These are phyloP conservation scores for Penicillium coprophilum DNA, from an alignment of 495 filamentous ascomycete genomes.

Conservation along the genomic window DNA sequence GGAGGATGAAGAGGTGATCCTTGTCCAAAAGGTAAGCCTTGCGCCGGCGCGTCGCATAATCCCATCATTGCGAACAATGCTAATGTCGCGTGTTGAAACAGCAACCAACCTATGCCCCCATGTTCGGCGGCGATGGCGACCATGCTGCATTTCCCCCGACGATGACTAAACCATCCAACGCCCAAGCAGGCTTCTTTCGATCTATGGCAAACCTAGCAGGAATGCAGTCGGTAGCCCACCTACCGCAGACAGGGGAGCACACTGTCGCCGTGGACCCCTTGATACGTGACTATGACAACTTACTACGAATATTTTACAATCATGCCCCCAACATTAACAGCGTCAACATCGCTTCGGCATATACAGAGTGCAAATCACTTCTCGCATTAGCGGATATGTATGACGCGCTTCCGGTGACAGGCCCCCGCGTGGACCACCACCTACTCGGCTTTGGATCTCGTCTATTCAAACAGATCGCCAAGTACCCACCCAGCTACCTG, in stretches of 20 bases:
- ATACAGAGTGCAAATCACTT: slow-evolving; percentile 86
- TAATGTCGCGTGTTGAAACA: slow-evolving; percentile 23
- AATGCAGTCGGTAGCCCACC: slow-evolving; percentile 52
- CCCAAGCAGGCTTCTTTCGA: slow-evolving; percentile 71
- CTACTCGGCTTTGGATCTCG: slow-evolving; percentile 84
- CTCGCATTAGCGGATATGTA: slow-evolving; percentile 86
- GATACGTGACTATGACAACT: slow-evolving; percentile 86
- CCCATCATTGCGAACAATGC: slow-evolving; percentile 2
- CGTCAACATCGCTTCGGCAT: slow-evolving; percentile 84
- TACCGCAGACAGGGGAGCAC: slow-evolving; percentile 34
- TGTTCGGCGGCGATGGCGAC: slow-evolving; percentile 51
- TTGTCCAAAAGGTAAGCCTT: slow-evolving; percentile 71
- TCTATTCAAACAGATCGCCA: slow-evolving; percentile 90
- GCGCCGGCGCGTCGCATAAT: slow-evolving; percentile 1
- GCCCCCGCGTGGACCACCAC: slow-evolving; percentile 89
- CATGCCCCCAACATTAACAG: slow-evolving; percentile 75
- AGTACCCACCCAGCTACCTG: slow-evolving; percentile 88
- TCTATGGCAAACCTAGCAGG: slow-evolving; percentile 75
- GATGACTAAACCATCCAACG: slow-evolving; percentile 52
- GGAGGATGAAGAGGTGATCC: slow-evolving; percentile 79
- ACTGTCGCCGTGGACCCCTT: slow-evolving; percentile 62
- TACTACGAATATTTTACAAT: slow-evolving; percentile 92
- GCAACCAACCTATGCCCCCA: slow-evolving; percentile 46
- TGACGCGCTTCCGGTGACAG: slow-evolving; percentile 83
- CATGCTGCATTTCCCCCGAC: slow-evolving; percentile 48